These are phyloP conservation scores for Plasmodium malariae DNA, from an alignment of 169 alveolate genomes.

Conservation along the genomic window DNA sequence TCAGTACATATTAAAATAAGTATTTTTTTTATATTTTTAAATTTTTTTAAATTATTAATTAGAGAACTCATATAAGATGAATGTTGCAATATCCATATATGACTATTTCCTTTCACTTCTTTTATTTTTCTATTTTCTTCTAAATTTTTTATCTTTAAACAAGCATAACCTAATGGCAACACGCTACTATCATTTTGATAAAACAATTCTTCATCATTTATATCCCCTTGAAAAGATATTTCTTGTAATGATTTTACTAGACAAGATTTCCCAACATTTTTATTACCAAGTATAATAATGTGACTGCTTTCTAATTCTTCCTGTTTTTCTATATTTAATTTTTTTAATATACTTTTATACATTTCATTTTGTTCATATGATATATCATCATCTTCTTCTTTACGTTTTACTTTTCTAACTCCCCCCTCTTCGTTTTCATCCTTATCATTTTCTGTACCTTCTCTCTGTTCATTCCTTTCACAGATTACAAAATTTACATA, in stretches of 20 bases:
- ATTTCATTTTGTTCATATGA: constrained; percentile 7
- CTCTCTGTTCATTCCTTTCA: neutral
- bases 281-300: constrained; percentile 58
- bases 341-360: constrained; percentile 54
- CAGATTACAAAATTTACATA: neutral
- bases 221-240: constrained; percentile 18
- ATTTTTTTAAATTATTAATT: constrained; percentile 52
- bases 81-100: constrained; percentile 60
- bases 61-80: constrained; percentile 42
- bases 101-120: constrained; percentile 53
- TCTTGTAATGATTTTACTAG: constrained; percentile 39
- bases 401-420: neutral
- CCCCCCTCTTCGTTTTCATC: neutral
- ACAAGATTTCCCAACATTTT: constrained; percentile 62
- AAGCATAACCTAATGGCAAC: constrained; percentile 69
- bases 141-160: constrained; percentile 42
- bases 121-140: constrained; percentile 41
- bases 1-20: constrained; percentile 62
- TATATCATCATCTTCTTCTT: constrained; percentile 8
- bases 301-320: constrained; percentile 67
- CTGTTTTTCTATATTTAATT: constrained; percentile 33
- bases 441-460: neutral
- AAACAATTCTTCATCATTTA: constrained; percentile 12
- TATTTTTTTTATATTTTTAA: constrained; percentile 29
- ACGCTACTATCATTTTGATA: constrained; percentile 39